Evolutionary conservation across 2,329 filamentous ascomycete species (phyloP).

Genomic region (Talaromyces marneffei): DNA sequence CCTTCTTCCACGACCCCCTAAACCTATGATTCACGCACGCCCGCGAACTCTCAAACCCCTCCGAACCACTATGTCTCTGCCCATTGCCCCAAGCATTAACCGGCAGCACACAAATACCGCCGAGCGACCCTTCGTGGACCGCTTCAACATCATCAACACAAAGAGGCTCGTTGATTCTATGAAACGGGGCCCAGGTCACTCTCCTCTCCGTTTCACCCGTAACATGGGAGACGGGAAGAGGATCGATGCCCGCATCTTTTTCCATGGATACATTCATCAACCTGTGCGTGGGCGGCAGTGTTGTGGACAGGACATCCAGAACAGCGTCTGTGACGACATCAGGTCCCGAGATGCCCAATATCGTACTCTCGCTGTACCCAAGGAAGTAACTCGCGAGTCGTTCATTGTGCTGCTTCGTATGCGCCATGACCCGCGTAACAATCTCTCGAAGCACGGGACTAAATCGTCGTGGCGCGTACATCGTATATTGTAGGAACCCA

Average conservation of each 20-base stretch:
- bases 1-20: conserved; percentile 29
- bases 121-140: conserved; percentile 54
- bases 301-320: conserved; percentile 26
- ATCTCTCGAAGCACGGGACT: conserved; percentile 28
- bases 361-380: conserved; percentile 24
- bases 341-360: conserved; percentile 30
- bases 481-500: conserved; percentile 30
- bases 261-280: conserved; percentile 22
- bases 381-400: conserved; percentile 13
- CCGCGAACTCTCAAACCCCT: conserved; percentile 22
- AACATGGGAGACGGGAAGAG: conserved; percentile 6
- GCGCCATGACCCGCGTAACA: conserved; percentile 28
- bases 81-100: conserved; percentile 54
- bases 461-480: conserved; percentile 32
- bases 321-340: conserved; percentile 32
- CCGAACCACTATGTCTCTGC: conserved; percentile 29
- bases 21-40: conserved; percentile 33
- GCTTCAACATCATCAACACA: conserved; percentile 21
- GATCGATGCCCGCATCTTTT: conserved; percentile 21
- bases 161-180: conserved; percentile 21
- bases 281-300: conserved; percentile 23
- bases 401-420: conserved; percentile 25
- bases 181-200: conserved; percentile 33
- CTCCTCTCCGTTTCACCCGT: conserved; percentile 17
- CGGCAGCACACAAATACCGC: conserved; percentile 82